Base-by-base conservation (phyloP, 768 basidiomycete species). In the Leccinum obscurum region DNA sequence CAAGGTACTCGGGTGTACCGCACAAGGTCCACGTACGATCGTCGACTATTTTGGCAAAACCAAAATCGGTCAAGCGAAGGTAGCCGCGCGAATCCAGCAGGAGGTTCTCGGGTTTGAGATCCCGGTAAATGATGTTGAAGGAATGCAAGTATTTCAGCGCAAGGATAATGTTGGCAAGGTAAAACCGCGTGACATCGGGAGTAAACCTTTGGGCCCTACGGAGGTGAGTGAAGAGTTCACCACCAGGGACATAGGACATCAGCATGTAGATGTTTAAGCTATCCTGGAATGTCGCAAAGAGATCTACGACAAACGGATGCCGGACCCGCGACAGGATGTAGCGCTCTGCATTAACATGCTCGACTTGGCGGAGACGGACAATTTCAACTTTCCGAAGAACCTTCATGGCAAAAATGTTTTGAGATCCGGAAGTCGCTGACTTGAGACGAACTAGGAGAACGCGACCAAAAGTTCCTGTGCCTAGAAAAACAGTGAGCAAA, bases 81-180 rank as follows among this genome's bases (percentile, higher is more conserved):
- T 98, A 98, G 6, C 97, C 97, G 41, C 89, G 85, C 22, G 91
- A 86, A 71, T 97, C 97, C 56, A 99, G 81, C 41, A 99, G 85
- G n/a, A 99, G 85, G 69, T 99, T 99, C 76, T 99, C 97, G 15
- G 97, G 97, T 75, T 99, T 98, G 66, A 99, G 84, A 76, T 98
- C 96, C 49, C 96, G 93, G 76, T 98, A 98, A 69, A 98, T 93
- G 75, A 99, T 96, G 79, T 98, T 95, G 77, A 91, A 93, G 14
- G 89, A 89, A 74, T 98, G 97, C 6, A 98, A 81, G 66, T 96
- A 95, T 77, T 92, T 93, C 67, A 98, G 82, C 35, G 95, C 97
- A 60, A 98, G 86, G 68, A 97, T 86, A 72, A 98, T 96, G 62
- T 92, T 95, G 34, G 96, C 95, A 63, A 96, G 86, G 77, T 98